Conservation (phyloP, 1,284 basidiomycete species). For the Sporisorium exsertum region DNA sequence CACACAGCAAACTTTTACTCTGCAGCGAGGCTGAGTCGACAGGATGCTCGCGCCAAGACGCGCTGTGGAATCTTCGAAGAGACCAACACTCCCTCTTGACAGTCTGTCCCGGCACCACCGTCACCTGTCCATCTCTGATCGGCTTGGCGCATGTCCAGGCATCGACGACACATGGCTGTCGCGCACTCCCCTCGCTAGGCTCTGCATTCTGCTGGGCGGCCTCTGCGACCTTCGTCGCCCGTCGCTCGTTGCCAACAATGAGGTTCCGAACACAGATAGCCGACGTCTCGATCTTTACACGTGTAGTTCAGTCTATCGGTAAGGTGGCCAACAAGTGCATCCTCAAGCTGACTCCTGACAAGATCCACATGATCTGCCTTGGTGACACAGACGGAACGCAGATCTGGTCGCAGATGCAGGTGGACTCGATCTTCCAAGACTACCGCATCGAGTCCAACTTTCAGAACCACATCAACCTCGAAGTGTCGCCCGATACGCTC, state of each 20-base stretch:
- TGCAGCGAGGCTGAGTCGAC: not conserved
- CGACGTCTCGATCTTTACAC: constrained; percentile 57
- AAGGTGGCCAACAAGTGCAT: constrained; percentile 65
- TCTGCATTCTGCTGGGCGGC: constrained; percentile 8
- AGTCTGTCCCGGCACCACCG: not conserved
- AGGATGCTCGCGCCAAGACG: not conserved
- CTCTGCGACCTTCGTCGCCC: not conserved
- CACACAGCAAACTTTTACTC: not conserved
- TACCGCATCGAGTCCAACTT: constrained; percentile 69
- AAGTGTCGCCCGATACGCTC: constrained; percentile 67
- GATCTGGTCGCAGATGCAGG: constrained; percentile 67
- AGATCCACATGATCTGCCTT: constrained; percentile 66
- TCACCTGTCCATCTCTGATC: not conserved
- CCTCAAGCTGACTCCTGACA: constrained; percentile 63
- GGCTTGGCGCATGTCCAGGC: not conserved
- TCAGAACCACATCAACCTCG: constrained; percentile 69
- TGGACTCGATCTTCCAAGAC: constrained; percentile 55
- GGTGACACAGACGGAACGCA: constrained; percentile 62
- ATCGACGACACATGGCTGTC: constrained; percentile 1
- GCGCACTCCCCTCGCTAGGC: constrained; percentile 1
- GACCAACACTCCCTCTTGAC: not conserved
- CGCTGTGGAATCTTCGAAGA: not conserved
- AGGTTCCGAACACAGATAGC: constrained; percentile 64
- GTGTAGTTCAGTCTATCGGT: constrained; percentile 64
- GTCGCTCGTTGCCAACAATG: constrained; percentile 38